A percentile compares a stretch with the other conserved stretches of the same genome.
phyloP scores from a whole-genome alignment of 2,329 filamentous ascomycete species.

The Rutstroemia sp. region DNA sequence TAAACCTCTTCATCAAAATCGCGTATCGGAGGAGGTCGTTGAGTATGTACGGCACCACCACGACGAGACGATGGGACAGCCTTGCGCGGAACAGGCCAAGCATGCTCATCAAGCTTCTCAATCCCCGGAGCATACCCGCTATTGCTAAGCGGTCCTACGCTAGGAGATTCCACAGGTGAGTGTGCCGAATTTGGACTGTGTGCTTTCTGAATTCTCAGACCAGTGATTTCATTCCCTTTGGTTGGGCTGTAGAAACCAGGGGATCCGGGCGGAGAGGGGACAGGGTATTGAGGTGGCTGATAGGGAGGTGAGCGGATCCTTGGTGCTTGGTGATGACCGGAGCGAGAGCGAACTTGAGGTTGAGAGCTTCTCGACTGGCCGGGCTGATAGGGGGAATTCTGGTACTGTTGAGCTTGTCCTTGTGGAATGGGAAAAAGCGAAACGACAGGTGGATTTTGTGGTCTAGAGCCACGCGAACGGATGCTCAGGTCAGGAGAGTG shows the following conservation, averaged over 20 bases:
- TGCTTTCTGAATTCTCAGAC: neutral
- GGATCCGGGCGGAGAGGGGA: neutral
- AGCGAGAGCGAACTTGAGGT: neutral
- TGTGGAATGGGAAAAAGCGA: neutral
- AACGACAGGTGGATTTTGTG: neutral
- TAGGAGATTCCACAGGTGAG: neutral
- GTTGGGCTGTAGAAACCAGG: neutral
- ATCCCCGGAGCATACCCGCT: neutral
- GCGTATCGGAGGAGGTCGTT: neutral
- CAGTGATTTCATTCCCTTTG: neutral
- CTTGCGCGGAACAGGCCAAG: neutral
- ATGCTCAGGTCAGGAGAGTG: neutral
- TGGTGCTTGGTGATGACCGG: neutral
- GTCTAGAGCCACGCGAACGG: neutral
- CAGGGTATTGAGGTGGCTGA: neutral
- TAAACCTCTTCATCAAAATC: conserved; percentile 3
- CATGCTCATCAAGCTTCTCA: neutral
- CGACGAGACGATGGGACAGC: neutral
- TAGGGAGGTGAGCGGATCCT: neutral
- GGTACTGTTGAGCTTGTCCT: neutral
- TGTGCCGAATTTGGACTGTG: neutral
- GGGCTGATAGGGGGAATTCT: neutral
- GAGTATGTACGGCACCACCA: neutral
- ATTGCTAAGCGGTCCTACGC: neutral
- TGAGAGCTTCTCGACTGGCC: neutral